phyloP scores from a whole-genome alignment of 176 grass and related monocot species.

The Pontederia crassipes region DNA sequence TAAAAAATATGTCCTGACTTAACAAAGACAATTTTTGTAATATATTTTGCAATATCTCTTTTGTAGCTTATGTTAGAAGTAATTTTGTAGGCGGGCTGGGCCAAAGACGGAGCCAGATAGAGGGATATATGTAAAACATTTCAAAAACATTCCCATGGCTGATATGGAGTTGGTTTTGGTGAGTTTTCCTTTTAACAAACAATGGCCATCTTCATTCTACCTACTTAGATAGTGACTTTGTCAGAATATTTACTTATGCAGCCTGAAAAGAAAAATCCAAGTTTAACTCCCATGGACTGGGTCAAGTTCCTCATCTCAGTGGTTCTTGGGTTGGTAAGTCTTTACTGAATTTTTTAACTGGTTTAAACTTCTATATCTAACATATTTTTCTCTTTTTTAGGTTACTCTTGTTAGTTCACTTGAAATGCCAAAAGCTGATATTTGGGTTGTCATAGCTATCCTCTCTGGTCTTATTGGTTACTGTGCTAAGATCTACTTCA shows the following conservation, averaged over 20 bases:
- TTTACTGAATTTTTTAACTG: conserved; percentile 4
- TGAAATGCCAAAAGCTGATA: conserved; percentile 91
- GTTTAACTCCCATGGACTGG: conserved; percentile 99
- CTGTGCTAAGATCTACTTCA: conserved; percentile 87
- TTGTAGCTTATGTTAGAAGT: not conserved
- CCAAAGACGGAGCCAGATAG: conserved; percentile 43
- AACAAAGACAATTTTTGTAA: not conserved
- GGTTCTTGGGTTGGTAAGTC: conserved; percentile 75
- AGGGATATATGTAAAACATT: conserved; percentile 92
- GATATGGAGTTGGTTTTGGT: conserved; percentile 99
- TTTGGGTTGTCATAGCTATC: conserved; percentile 73
- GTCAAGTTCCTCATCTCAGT: conserved; percentile 84
- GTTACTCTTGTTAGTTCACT: conserved; percentile 75
- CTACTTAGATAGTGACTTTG: conserved; percentile 7
- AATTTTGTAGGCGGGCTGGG: conserved; percentile 53
- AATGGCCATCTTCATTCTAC: conserved; percentile 1
- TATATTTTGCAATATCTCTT: not conserved
- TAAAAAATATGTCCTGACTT: too few species aligned
- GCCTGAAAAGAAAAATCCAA: conserved; percentile 98
- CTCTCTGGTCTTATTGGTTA: conserved; percentile 82
- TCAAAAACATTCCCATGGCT: conserved; percentile 99
- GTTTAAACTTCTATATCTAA: not conserved
- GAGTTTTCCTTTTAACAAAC: conserved; percentile 14
- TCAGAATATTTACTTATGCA: conserved; percentile 31
- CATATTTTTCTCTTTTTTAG: conserved; percentile 27